phyloP scores from a whole-genome alignment of 169 alveolate genomes.

The Plasmodium berghei region DNA sequence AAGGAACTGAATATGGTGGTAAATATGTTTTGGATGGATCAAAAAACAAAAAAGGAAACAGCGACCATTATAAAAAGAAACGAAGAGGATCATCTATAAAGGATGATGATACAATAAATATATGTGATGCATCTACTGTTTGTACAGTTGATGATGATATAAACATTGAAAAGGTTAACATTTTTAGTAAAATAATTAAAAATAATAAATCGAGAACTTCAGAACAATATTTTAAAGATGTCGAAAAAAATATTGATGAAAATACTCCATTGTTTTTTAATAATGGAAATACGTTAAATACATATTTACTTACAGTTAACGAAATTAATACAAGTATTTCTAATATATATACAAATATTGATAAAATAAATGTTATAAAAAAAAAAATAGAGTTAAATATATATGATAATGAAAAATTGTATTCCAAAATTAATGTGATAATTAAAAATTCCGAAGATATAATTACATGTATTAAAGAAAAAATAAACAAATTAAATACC shows the following conservation, averaged over 20 bases:
- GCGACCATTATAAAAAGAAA: not conserved
- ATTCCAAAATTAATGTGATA: slow-evolving; percentile 17
- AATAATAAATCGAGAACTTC: slow-evolving; percentile 2
- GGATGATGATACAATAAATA: not conserved
- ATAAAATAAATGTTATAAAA: slow-evolving; percentile 51
- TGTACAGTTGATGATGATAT: slow-evolving; percentile 59
- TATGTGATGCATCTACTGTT: slow-evolving; percentile 44
- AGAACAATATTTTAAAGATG: slow-evolving; percentile 4
- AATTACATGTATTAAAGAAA: slow-evolving; percentile 6
- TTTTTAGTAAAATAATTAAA: slow-evolving; percentile 40
- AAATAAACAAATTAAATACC: not conserved
- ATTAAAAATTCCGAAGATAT: slow-evolving; percentile 26
- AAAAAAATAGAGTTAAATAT: slow-evolving; percentile 58
- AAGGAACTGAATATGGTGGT: not conserved
- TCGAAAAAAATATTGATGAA: slow-evolving; percentile 20
- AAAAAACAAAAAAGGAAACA: not conserved
- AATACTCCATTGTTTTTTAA: slow-evolving; percentile 7
- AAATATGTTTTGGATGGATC: not conserved
- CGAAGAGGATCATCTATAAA: not conserved
- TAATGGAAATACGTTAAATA: slow-evolving; percentile 3
- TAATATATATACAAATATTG: slow-evolving; percentile 34
- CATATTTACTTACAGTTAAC: slow-evolving; percentile 30
- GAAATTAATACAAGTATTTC: slow-evolving; percentile 43
- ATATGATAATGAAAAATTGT: slow-evolving; percentile 38
- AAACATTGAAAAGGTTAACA: slow-evolving; percentile 19